Conservation (phyloP, 345 rosid species). For the Nephelium lappaceum region DNA sequence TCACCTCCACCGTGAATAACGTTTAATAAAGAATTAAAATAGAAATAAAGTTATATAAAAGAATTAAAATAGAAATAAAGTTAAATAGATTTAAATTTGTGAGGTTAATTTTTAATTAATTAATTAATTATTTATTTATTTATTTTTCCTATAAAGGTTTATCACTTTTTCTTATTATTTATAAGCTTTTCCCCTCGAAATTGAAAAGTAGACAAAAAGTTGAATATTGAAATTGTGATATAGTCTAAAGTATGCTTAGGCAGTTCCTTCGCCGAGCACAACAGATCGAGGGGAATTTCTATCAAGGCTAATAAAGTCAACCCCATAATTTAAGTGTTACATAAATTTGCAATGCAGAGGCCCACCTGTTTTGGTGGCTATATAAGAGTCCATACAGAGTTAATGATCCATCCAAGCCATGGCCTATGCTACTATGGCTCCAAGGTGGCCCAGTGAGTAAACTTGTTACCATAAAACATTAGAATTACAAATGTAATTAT, state of each 20-base stretch:
- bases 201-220: too few relatives aligned
- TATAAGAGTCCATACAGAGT: constrained; percentile 45
- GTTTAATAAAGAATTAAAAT: too few relatives aligned
- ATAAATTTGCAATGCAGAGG: constrained; percentile 26
- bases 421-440: constrained; percentile 47
- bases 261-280: too few relatives aligned
- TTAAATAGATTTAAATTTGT: neutral
- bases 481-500: neutral
- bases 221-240: too few relatives aligned
- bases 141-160: neutral
- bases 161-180: neutral
- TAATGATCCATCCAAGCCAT: constrained; percentile 39
- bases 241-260: too few relatives aligned
- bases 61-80: too few relatives aligned
- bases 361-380: constrained; percentile 47
- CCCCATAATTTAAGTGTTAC: neutral
- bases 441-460: constrained; percentile 50
- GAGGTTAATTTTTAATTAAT: neutral
- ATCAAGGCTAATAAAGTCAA: too few relatives aligned
- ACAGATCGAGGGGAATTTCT: too few relatives aligned
- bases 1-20: too few relatives aligned
- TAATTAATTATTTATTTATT: neutral
- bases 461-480: neutral
- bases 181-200: too few relatives aligned
- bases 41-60: too few relatives aligned